phyloP scores from a whole-genome alignment of 176 grass and related monocot genomes.

The Oryza brachyantha region DNA sequence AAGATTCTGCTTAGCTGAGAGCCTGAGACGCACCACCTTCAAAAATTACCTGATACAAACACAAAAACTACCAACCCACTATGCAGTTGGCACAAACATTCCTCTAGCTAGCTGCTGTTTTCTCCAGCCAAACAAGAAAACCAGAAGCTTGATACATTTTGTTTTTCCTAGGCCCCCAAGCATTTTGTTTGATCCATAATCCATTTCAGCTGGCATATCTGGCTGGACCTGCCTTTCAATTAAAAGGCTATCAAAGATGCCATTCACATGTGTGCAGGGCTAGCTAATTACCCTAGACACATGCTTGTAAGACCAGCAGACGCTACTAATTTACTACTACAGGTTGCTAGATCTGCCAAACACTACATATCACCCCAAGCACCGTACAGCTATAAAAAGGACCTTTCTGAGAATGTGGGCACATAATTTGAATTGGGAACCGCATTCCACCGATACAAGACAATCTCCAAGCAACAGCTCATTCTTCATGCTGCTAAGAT shows the following conservation, averaged over 20 bases:
- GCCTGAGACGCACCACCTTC: not conserved
- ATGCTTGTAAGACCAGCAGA: conserved; percentile 30
- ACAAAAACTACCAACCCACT: not conserved
- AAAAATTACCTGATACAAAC: not conserved
- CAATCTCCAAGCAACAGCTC: no score
- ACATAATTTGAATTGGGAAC: conserved; percentile 6
- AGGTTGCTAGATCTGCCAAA: not conserved
- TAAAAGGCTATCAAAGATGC: not conserved
- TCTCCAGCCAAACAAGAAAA: not conserved
- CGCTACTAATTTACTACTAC: conserved; percentile 8
- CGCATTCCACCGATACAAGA: not conserved
- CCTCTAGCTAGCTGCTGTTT: not conserved
- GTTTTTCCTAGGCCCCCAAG: not conserved
- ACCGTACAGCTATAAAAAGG: not conserved
- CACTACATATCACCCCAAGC: not conserved
- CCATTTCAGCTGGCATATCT: not conserved
- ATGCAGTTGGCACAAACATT: not conserved
- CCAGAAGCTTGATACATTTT: not conserved
- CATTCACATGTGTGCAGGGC: conserved; percentile 1
- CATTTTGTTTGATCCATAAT: not conserved
- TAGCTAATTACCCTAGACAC: not conserved
- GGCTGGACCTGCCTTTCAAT: not conserved
- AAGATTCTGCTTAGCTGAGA: not conserved
- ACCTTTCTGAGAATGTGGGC: not conserved
- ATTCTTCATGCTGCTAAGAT: no score